These are phyloP conservation scores for Sporothrix sp. DNA, from an alignment of 2,329 filamentous ascomycete genomes.

Conservation along the genomic window DNA sequence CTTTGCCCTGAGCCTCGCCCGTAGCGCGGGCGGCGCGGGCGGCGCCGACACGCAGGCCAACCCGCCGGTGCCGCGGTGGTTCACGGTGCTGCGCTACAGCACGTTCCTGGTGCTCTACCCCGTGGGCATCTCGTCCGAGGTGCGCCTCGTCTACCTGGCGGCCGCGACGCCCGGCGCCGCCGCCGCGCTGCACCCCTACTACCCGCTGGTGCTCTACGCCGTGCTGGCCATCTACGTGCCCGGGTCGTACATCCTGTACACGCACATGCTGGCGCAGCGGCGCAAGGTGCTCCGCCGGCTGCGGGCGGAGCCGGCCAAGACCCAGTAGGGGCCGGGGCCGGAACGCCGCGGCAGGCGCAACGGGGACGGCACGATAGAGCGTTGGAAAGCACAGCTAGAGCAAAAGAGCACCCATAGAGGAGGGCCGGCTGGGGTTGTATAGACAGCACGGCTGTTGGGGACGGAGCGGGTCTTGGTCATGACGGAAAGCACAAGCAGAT, in stretches of 20 bases:
- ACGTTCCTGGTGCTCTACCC: constrained; percentile 92
- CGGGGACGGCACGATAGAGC: neutral
- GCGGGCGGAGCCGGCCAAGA: constrained; percentile 36
- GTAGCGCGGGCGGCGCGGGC: constrained; percentile 23
- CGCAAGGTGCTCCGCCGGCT: constrained; percentile 64
- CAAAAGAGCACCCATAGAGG: neutral
- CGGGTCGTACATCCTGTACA: constrained; percentile 75
- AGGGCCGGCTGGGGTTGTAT: no score
- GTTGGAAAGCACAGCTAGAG: neutral
- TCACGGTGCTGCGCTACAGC: constrained; percentile 83
- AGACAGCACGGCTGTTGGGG: no score
- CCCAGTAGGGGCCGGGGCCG: constrained; percentile 25
- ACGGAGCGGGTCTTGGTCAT: no score
- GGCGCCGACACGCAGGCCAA: constrained; percentile 35
- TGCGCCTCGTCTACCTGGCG: constrained; percentile 64
- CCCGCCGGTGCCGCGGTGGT: constrained; percentile 27
- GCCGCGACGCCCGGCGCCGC: constrained; percentile 49
- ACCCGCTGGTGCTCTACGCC: constrained; percentile 34
- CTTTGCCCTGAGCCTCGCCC: constrained; percentile 66
- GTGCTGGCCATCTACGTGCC: constrained; percentile 20
- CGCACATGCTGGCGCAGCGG: constrained; percentile 89
- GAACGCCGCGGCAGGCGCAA: no score
- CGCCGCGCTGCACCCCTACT: constrained; percentile 32
- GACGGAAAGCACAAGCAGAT: no score
- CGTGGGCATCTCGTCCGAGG: constrained; percentile 81